Evolutionary conservation across 208 protist genomes (phyloP), one percentile per base, ranked within the genome.

Genomic region (Lotmaria passim): DNA sequence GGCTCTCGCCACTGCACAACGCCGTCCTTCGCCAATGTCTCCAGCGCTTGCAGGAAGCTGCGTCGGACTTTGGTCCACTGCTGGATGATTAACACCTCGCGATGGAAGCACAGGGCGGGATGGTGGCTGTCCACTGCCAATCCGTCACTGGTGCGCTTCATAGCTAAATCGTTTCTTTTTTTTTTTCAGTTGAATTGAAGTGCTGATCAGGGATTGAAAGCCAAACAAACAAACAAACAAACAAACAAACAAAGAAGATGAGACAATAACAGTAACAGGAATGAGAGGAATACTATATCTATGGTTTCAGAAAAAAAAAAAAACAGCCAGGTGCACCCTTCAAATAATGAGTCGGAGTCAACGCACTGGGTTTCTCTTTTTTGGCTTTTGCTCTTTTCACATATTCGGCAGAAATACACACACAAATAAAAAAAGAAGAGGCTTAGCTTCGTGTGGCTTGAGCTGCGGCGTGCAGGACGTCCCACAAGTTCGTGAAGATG

Each of bases 401-500:
- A n/a, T n/a, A n/a, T n/a, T n/a, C n/a, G n/a, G n/a, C n/a, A n/a
- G n/a, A n/a, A n/a, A n/a, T n/a, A 48, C 44, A 48, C 44, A 48
- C 44, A 48, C 44, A 48, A 12, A 48, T 7, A 48, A 48, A 48
- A 48, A 48, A 48, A 41, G 38, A 41, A n/a, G n/a, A n/a, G n/a
- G n/a, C n/a, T n/a, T 64, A 95, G 26, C 79, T 70, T 26, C 91
- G 81, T 6, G 87, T 90, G 3, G 87, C 87, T 41, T 96, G 91
- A 17, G 88, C 85, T n/a, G 91, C 91, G 8, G 84, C 88, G 78
- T 96, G 91, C 31, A 96, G 79, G 23, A 82, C 85, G 66, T 98
- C 97, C 85, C 93, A 92, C 19, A 98, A 75, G 34, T 93, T 85
- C 5, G 94, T 89, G 56, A 98, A 97, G 46, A 98, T 72, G 23